Percentiles rank a stretch among this genome's conserved stretches.
These are phyloP conservation scores for Ascochyta fabae DNA, from an alignment of 2,329 filamentous ascomycete species.

Conservation along the genomic window DNA sequence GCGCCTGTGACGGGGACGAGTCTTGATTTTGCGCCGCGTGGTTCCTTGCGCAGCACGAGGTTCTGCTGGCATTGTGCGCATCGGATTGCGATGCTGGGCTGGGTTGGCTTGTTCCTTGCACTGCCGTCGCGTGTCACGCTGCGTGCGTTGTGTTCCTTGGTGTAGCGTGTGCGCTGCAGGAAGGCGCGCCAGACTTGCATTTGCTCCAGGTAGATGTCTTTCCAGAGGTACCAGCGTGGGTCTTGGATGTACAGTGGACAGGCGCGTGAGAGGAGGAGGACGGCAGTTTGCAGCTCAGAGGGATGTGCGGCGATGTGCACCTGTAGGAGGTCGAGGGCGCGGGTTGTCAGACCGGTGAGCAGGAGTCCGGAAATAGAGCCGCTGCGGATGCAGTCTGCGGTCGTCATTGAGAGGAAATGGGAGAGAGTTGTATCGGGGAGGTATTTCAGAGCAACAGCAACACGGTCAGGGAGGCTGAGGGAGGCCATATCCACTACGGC, in stretches of 20 bases:
- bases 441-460: slow-evolving; percentile 76
- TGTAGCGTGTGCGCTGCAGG: slow-evolving; percentile 77
- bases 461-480: slow-evolving; percentile 75
- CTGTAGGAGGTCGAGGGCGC: slow-evolving; percentile 75
- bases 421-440: slow-evolving; percentile 61
- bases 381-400: slow-evolving; percentile 64
- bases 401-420: slow-evolving; percentile 58
- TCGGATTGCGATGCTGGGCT: slow-evolving; percentile 73
- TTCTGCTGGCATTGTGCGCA: slow-evolving; percentile 75
- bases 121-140: slow-evolving; percentile 68
- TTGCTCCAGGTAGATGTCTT: slow-evolving; percentile 74
- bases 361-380: slow-evolving; percentile 81
- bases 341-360: slow-evolving; percentile 77
- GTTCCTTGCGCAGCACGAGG: slow-evolving; percentile 53
- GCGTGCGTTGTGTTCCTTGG: slow-evolving; percentile 75
- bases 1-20: slow-evolving; percentile 27
- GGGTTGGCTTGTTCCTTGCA: slow-evolving; percentile 67
- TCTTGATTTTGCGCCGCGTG: slow-evolving; percentile 22
- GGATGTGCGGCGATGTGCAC: slow-evolving; percentile 77
- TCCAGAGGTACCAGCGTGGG: slow-evolving; percentile 76
- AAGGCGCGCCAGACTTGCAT: slow-evolving; percentile 74
- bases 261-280: slow-evolving; percentile 75
- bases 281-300: slow-evolving; percentile 76
- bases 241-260: slow-evolving; percentile 80
- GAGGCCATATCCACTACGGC: slow-evolving; percentile 75